Evolutionary conservation across 805 yeast genomes (phyloP), one percentile per base, ranked within the genome.

Genomic region (Suhomyces prunicola): DNA sequence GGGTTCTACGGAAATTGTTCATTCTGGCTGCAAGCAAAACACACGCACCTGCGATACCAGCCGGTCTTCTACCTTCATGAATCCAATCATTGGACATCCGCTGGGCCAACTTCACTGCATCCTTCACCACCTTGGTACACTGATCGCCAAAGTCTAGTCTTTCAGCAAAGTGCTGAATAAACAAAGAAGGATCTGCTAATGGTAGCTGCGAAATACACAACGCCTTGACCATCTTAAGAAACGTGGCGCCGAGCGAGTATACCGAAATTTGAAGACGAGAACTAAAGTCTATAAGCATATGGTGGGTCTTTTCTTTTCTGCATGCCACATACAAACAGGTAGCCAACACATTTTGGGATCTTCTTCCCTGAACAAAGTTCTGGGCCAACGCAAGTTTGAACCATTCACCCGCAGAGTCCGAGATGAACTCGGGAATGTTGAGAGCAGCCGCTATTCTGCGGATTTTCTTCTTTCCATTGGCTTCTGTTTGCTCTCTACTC

Each of bases 21-120:
- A 94, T 96, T 70, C 99, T 81, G 2, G 97, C 94, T 0, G 99
- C 99, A 48, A 94, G 72, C 45, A 96, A 67, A 1, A 94, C 77
- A 70, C 97, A 91, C 0, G 99, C 99, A 22, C 98, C 99, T 0
- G 99, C 99, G 50, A 94, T 84, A 62, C 99, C 99, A 0, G 99
- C 98, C 0, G 99, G 99, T 57, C 98, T 79, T 65, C 99, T 81
- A 24, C 99, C 99, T 70, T 90, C 96, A 66, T 86, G 89, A 60
- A 94, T 88, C 97, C 98, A 94, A 64, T 94, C 98, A 44, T 84
- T 82, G 12, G 92, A 79, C 99, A 94, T 94, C 59, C 97, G 78
- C 64, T 84, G 89, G 0, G 97, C 96, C 22, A 94, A 72, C 61
- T 85, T 83, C 6, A 86, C 85, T 0, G 99, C 98, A 68, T 94